These are phyloP conservation scores for Huntiella moniliformis DNA, from an alignment of 2,329 filamentous ascomycete species.

Conservation along the genomic window DNA sequence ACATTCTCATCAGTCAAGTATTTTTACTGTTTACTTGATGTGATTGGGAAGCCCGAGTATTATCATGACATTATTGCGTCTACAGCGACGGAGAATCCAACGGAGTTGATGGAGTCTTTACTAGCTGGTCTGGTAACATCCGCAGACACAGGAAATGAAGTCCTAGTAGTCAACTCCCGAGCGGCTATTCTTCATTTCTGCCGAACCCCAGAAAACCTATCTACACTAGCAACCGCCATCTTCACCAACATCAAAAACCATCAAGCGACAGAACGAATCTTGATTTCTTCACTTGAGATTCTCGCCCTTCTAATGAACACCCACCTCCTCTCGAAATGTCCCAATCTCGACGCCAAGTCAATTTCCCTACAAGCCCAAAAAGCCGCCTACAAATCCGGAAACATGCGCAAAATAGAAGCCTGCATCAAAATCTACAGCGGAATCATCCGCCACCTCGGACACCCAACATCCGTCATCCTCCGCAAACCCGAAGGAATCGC, in stretches of 20 bases:
- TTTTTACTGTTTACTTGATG: conserved; percentile 34
- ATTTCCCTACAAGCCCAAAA: conserved; percentile 58
- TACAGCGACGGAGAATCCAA: conserved; percentile 18
- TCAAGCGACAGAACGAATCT: conserved; percentile 46
- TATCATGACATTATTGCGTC: conserved; percentile 21
- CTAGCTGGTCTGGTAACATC: conserved; percentile 53
- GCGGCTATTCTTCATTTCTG: conserved; percentile 37
- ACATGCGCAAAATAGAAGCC: conserved; percentile 63
- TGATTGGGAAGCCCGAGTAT: conserved; percentile 20
- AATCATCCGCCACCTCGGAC: conserved; percentile 28
- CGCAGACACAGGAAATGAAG: conserved; percentile 60
- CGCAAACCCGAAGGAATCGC: conserved; percentile 19
- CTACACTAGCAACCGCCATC: conserved; percentile 31
- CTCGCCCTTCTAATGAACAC: conserved; percentile 58
- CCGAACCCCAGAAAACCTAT: conserved; percentile 17
- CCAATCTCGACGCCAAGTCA: conserved; percentile 26
- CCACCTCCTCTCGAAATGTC: conserved; percentile 26
- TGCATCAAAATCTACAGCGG: conserved; percentile 64
- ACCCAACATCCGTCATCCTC: neutral
- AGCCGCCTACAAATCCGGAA: conserved; percentile 65
- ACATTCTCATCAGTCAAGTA: conserved; percentile 41
- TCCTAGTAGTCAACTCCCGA: conserved; percentile 50
- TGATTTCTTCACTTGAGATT: conserved; percentile 60
- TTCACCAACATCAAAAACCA: conserved; percentile 32
- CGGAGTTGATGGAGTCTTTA: conserved; percentile 31